Evolutionary conservation across 306 rosid genomes (phyloP), one percentile per base, ranked within the genome.

Genomic region (Corylus heterophylla): DNA sequence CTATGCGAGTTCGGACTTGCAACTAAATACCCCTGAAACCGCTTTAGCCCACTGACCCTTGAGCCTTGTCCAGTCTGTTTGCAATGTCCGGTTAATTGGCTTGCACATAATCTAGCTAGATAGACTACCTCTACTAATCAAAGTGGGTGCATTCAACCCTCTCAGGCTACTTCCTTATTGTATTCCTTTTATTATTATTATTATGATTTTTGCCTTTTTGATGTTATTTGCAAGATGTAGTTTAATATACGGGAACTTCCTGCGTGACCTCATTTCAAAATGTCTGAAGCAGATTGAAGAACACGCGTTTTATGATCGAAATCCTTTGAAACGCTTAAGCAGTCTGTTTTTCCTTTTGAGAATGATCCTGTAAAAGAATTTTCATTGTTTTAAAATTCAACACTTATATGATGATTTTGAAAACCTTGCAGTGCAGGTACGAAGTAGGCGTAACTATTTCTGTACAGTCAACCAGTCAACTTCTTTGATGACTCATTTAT

Each of bases 361-460:
- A 49, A 8, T 6, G 35, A 7, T 58, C 3, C 29, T 2, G 17
- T 27, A 25, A 35, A 64, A 37, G 47, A 67, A 17, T 13, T 16
- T 17, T 42, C 5, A 16, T 64, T 64, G 5, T 35, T 64, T 64
- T 63, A 31, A 45, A 31, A 14, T 31, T 64, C 9, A 14, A 6
- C 12, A 11, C 13, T 4, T 74, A 54, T 6, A 4, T 61, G 45
- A 63, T 29, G 27, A 25, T 5, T 42, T 51, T 66, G 68, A n/a
- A 16, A 20, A 31, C 67, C 67, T 62, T 74, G 83, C 83, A 77
- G 85, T 74, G 83, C 83, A 81, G 87, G 80, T 76, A 42, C 42
- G 31, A 22, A 63, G 75, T 79, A 59, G 69, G 42, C 54, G 35
- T 48, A 18, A 39, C 35, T 44, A 70, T 75, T 75, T 48, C 52